Percentiles rank a stretch among this genome's conserved stretches.
These are phyloP conservation scores for Mortierella antarctica DNA, from an alignment of 192 early-diverging fungal genomes.

Conservation along the genomic window DNA sequence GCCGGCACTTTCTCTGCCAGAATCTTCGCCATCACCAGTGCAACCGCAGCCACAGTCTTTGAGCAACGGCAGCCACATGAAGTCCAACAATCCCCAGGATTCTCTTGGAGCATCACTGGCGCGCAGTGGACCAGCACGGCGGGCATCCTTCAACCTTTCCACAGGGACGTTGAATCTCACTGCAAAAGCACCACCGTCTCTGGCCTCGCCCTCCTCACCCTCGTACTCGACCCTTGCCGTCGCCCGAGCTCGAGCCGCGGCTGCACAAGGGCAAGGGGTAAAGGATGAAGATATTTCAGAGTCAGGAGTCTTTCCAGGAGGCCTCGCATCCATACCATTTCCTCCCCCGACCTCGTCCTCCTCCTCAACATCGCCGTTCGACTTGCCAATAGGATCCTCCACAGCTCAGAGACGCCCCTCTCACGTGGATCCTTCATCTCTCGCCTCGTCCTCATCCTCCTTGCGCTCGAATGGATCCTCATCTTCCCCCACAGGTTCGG, in stretches of 20 bases:
- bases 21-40: background rate
- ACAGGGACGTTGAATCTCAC: conserved; percentile 31
- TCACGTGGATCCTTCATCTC: background rate
- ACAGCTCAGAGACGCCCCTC: background rate
- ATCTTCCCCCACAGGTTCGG: conserved; percentile 1
- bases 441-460: conserved; percentile 30
- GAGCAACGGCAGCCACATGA: conserved; percentile 2
- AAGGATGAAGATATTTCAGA: conserved; percentile 6
- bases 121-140: background rate
- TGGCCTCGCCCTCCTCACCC: conserved; percentile 47
- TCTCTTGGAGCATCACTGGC: conserved; percentile 22
- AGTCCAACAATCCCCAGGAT: conserved; percentile 8
- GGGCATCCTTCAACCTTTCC: conserved; percentile 30
- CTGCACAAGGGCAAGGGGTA: background rate
- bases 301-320: conserved; percentile 42
- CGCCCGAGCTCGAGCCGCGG: conserved; percentile 38
- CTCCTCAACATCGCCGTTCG: background rate
- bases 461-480: conserved; percentile 19
- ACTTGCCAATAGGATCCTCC: background rate
- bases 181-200: conserved; percentile 10
- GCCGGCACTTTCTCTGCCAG: background rate
- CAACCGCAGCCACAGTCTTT: background rate
- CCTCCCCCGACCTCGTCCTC: conserved; percentile 3
- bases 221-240: conserved; percentile 53
- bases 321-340: conserved; percentile 1